Conservation (phyloP, 2,329 filamentous ascomycete species). For the Decorospora gaudefroyi region DNA sequence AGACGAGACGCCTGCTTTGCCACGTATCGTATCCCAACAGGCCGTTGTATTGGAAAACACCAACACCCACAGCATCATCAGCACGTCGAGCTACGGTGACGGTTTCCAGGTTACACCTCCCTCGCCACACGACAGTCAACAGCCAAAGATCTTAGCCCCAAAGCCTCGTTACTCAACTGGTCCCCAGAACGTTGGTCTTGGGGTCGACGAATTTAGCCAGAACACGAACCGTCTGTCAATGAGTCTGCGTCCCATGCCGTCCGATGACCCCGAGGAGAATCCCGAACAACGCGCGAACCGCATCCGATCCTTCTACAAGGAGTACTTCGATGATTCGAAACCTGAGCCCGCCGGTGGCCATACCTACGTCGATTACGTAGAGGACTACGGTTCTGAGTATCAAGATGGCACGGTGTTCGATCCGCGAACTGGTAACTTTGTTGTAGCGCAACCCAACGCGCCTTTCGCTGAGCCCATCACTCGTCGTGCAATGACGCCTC, state of each 20-base stretch:
- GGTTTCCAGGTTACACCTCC: conserved; percentile 56
- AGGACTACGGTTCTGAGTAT: conserved; percentile 75
- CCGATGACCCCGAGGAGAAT: conserved; percentile 84
- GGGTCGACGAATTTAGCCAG: conserved; percentile 36
- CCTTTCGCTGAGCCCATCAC: conserved; percentile 83
- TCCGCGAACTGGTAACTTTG: conserved; percentile 67
- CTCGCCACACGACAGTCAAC: conserved; percentile 42
- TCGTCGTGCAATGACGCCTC: conserved; percentile 94
- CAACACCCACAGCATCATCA: conserved; percentile 51
- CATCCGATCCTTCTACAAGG: conserved; percentile 98
- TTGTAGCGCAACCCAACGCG: conserved; percentile 53
- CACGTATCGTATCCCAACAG: conserved; percentile 44
- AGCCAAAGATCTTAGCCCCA: conserved; percentile 33
- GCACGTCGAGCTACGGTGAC: conserved; percentile 61
- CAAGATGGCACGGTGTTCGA: conserved; percentile 62
- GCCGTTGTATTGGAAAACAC: conserved; percentile 42
- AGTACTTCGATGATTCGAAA: conserved; percentile 92
- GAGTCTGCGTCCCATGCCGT: conserved; percentile 80
- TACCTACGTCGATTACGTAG: conserved; percentile 63
- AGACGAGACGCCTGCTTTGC: conserved; percentile 24
- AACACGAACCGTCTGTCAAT: conserved; percentile 60
- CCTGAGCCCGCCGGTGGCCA: conserved; percentile 45
- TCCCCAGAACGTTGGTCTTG: conserved; percentile 30
- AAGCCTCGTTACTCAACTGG: conserved; percentile 35
- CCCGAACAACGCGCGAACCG: conserved; percentile 93